Percentiles rank a stretch among this genome's conserved stretches.
Evolutionary conservation across 2,329 filamentous ascomycete genomes (phyloP).

Genomic region (Biscogniauxia mediterranea): DNA sequence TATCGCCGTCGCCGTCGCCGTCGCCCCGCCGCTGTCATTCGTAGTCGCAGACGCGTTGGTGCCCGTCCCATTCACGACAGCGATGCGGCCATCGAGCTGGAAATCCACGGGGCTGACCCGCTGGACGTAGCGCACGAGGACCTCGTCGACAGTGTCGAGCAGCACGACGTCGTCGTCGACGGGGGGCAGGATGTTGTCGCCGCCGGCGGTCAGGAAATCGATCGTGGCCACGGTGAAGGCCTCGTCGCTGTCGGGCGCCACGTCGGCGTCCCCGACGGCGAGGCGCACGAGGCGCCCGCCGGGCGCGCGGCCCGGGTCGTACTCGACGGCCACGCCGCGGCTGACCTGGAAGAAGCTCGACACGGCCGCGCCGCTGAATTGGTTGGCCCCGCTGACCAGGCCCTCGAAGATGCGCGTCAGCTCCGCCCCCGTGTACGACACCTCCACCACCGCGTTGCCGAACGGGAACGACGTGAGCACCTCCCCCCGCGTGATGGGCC

Average conservation of each 20-base stretch:
- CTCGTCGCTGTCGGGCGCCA: slow-evolving; percentile 44
- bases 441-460: slow-evolving; percentile 61
- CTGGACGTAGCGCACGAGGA: slow-evolving; percentile 48
- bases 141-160: slow-evolving; percentile 51
- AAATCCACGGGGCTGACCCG: slow-evolving; percentile 48
- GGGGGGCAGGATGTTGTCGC: slow-evolving; percentile 57
- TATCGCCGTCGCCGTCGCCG: background rate
- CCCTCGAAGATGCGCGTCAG: slow-evolving; percentile 60
- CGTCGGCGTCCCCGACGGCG: slow-evolving; percentile 45
- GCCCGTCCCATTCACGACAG: slow-evolving; percentile 26
- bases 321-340: slow-evolving; percentile 53
- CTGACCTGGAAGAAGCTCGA: slow-evolving; percentile 62
- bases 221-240: slow-evolving; percentile 59
- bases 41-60: slow-evolving; percentile 11
- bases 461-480: slow-evolving; percentile 66
- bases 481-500: slow-evolving; percentile 61
- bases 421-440: slow-evolving; percentile 50
- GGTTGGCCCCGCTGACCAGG: slow-evolving; percentile 52
- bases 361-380: slow-evolving; percentile 51
- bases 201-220: slow-evolving; percentile 61
- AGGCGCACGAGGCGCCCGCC: slow-evolving; percentile 53
- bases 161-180: slow-evolving; percentile 39
- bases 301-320: slow-evolving; percentile 51
- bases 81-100: slow-evolving; percentile 47
- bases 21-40: background rate